Evolutionary conservation across 345 rosid genomes (phyloP), one percentile per base, ranked within the genome.

Genomic region (Salix suchowensis): DNA sequence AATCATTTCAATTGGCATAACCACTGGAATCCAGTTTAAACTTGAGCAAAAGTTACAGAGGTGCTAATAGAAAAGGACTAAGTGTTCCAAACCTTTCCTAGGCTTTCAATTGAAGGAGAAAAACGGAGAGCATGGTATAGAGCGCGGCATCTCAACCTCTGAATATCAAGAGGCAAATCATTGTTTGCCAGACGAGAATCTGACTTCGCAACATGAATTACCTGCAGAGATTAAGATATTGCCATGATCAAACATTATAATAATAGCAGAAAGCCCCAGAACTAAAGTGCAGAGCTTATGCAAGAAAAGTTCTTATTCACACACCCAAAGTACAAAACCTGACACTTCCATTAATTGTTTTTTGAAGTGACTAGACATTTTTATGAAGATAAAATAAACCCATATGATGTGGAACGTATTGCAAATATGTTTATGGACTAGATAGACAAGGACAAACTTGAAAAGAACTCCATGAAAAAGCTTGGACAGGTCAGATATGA

Each of bases 141-240:
- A n/a, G 91, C 88, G 68, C 99, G 99, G 32, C 99, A 96, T 85
- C 99, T 91, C 87, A 93, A 76, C 76, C 92, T 89, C 83, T 93
- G 98, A 77, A 91, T 77, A 82, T 93, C 94, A 69, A 89, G 83
- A 77, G 98, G 98, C 75, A 93, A 83, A 82, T 91, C 90, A 76
- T 87, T 96, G 86, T 93, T 96, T 72, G 96, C 96, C 72, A 96
- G 91, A 69, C 98, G 94, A 71, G 98, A 96, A 86, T 96, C 99
- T 60, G 98, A 96, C 79, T 96, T 93, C 3, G 91, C 89, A 71
- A 89, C 97, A 80, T 89, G 92, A 71, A 96, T 88, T 28, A 96
- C 94, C 97, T 94, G 89, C 80, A 82, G n/a, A 76, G 60, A 68
- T 67, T 68, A 37, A 46, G 42, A 19, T 68, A 76, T 39, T 11